Conservation (phyloP, 2,329 filamentous ascomycete species). For the Colletotrichum australisinense region DNA sequence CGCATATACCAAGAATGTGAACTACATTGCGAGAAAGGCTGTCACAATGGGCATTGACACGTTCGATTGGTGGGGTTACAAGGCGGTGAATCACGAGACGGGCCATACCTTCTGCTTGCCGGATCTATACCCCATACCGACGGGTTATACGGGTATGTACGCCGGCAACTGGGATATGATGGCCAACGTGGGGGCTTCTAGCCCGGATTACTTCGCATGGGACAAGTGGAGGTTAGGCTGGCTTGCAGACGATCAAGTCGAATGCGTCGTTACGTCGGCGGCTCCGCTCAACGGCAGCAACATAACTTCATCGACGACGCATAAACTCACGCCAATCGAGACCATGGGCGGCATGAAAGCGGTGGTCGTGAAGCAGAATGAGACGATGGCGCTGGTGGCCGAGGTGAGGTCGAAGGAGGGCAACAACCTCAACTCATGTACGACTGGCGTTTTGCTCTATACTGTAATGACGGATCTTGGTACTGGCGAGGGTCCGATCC, state of each 20-base stretch:
- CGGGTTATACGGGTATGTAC: slow-evolving; percentile 42
- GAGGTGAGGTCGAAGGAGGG: slow-evolving; percentile 43
- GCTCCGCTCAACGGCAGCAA: slow-evolving; percentile 11
- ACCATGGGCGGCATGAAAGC: slow-evolving; percentile 39
- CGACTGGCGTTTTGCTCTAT: slow-evolving; percentile 49
- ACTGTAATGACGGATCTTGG: slow-evolving; percentile 43
- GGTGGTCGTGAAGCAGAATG: slow-evolving; percentile 42
- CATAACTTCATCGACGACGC: slow-evolving; percentile 37
- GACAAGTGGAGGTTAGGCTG: slow-evolving; percentile 53
- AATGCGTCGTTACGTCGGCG: slow-evolving; percentile 43
- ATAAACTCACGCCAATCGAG: slow-evolving; percentile 41
- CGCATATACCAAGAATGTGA: slow-evolving; percentile 39
- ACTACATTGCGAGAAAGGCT: slow-evolving; percentile 43
- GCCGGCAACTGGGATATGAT: slow-evolving; percentile 52
- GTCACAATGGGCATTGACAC: slow-evolving; percentile 48
- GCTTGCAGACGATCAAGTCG: slow-evolving; percentile 46
- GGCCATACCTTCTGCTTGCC: slow-evolving; percentile 52
- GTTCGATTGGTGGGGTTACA: slow-evolving; percentile 45
- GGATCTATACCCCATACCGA: slow-evolving; percentile 48
- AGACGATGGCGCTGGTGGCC: slow-evolving; percentile 43
- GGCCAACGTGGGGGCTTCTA: slow-evolving; percentile 47
- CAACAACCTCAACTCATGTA: slow-evolving; percentile 43
- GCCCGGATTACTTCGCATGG: slow-evolving; percentile 51
- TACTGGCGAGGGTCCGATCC: slow-evolving; percentile 45
- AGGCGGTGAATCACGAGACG: slow-evolving; percentile 51